phyloP scores from a whole-genome alignment of 306 rosid species.

The Vigna radiata region DNA sequence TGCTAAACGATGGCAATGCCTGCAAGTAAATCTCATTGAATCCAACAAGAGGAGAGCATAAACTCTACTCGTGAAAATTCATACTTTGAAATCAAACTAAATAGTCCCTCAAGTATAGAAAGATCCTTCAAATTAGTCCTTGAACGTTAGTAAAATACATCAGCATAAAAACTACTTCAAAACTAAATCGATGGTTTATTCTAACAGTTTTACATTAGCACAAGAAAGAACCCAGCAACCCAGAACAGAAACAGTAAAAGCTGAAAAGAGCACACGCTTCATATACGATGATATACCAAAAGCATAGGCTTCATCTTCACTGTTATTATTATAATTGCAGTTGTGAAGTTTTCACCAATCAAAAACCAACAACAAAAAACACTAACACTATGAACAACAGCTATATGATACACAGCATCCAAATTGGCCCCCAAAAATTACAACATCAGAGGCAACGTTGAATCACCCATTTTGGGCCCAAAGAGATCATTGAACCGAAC shows the following conservation, averaged over 20 bases:
- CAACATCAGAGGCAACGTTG: constrained; percentile 38
- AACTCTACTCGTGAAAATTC: neutral
- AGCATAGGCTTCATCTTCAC: neutral
- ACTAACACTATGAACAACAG: constrained; percentile 48
- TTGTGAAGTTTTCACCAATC: constrained; percentile 15
- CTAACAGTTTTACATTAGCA: constrained; percentile 17
- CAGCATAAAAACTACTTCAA: no score
- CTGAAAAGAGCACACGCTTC: constrained; percentile 9
- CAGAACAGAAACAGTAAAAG: constrained; percentile 38
- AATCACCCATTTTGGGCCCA: constrained; percentile 18
- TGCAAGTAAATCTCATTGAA: neutral
- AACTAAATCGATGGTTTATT: neutral
- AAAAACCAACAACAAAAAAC: constrained; percentile 33
- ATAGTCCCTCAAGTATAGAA: neutral
- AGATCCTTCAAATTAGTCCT: no score
- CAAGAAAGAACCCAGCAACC: constrained; percentile 31
- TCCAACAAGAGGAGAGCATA: constrained; percentile 14
- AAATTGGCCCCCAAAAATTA: constrained; percentile 40
- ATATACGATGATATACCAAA: neutral
- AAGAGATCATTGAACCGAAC: constrained; percentile 12
- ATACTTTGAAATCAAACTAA: neutral
- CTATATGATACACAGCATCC: constrained; percentile 41
- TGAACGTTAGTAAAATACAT: no score
- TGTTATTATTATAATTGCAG: constrained; percentile 24
- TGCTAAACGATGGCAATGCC: constrained; percentile 10